phyloP scores from a whole-genome alignment of 2,329 filamentous ascomycete species.

The Phyllosticta ampelicida region DNA sequence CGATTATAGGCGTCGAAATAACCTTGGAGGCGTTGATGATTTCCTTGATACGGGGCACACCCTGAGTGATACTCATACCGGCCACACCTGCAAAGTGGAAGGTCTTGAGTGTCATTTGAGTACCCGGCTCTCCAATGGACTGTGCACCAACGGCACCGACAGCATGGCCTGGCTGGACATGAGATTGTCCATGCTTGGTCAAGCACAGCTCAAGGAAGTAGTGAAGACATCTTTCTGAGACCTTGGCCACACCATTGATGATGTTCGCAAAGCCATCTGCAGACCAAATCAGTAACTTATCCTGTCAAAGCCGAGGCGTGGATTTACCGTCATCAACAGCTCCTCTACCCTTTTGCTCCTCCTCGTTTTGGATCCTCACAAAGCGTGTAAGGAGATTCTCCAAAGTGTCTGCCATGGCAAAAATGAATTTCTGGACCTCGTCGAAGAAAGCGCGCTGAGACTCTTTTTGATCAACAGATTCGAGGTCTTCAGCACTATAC shows the following conservation, averaged over 20 bases:
- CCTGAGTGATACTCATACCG: constrained; percentile 98
- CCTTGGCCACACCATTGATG: constrained; percentile 64
- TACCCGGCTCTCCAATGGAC: constrained; percentile 95
- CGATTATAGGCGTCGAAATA: constrained; percentile 91
- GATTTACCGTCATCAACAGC: background rate
- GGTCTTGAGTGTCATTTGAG: constrained; percentile 98
- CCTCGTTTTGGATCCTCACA: constrained; percentile 36
- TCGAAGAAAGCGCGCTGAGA: constrained; percentile 72
- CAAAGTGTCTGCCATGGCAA: constrained; percentile 45
- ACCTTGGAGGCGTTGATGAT: constrained; percentile 96
- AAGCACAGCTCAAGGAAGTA: constrained; percentile 74
- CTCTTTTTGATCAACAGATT: constrained; percentile 47
- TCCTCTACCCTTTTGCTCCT: background rate
- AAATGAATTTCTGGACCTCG: constrained; percentile 64
- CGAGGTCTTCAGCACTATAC: constrained; percentile 38
- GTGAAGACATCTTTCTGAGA: constrained; percentile 62
- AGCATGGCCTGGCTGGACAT: constrained; percentile 87
- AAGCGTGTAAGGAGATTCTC: constrained; percentile 6
- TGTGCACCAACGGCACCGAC: constrained; percentile 95
- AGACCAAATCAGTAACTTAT: background rate
- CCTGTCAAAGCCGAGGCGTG: background rate
- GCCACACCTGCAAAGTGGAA: constrained; percentile 99
- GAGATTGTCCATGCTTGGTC: constrained; percentile 80
- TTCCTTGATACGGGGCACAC: constrained; percentile 99
- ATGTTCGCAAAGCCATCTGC: constrained; percentile 6